Evolutionary conservation across 495 filamentous ascomycete genomes (phyloP), one percentile per base, ranked within the genome.

Genomic region (Aspergillus campestris): DNA sequence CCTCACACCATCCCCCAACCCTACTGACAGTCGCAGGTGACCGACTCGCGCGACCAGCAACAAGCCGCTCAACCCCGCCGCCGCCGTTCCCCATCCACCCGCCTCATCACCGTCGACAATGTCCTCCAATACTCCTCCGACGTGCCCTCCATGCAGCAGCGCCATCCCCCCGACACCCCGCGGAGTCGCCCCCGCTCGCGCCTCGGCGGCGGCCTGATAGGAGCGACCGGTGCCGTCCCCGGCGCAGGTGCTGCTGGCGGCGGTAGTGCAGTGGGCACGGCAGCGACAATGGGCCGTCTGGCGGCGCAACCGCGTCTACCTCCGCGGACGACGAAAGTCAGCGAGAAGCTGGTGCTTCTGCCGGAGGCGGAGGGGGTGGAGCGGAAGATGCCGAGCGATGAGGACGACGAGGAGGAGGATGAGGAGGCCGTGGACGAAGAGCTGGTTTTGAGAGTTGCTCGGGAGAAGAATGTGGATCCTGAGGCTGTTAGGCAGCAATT

Each of bases 81-180:
- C 28, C 66, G 58, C 34, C 63, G 60, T 38, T 69, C 63, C 35
- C 68, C 72, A 29, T 68, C 78, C 35, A 89, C 83, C 48, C 87
- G 89, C 38, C 81, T 92, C 61, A 87, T 98, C 52, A 94, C 87
- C 9, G 94, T 99, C 57, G 92, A 99, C 64, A 95, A 89, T 56
- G 83, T 97, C 47, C 81, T 99, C 3, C 89, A 94, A 64, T 86
- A 94, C 67, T 81, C 89, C 45, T 94, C 87, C 31, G 90, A 99
- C 53, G 87, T 99, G 5, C 94, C 92, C 13, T 97, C 92, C 0
- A 89, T 87, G 62, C 90, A 97, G 64, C 87, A 89, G 33, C 82
- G 92, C 4, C 74, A 80, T 13, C 85, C 87, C 0, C 77, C 83
- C 14, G 73, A 74, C 10, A 67, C 63, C 11, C 71, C 77, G 48